Conservation (phyloP, 1,139 yeast genomes). For the Magnusiomyces ingens region DNA sequence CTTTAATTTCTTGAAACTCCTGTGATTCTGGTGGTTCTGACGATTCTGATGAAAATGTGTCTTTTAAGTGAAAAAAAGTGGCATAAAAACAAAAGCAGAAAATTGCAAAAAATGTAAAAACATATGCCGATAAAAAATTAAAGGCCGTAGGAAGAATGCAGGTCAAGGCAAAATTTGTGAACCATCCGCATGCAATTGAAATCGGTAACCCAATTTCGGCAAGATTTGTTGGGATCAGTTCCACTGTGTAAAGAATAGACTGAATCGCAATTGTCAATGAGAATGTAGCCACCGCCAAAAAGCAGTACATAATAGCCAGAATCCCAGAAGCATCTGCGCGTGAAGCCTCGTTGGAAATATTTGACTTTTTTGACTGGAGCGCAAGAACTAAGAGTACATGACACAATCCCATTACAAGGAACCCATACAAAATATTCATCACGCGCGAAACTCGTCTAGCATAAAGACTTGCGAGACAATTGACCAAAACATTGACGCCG, state of each 20-base stretch:
- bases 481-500: constrained; percentile 30
- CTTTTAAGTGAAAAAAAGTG: constrained; percentile 17
- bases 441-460: constrained; percentile 39
- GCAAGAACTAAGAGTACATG: constrained; percentile 36
- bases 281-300: constrained; percentile 44
- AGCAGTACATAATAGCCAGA: constrained; percentile 42
- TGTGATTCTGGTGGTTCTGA: too few species aligned
- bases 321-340: constrained; percentile 35
- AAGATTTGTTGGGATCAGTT: constrained; percentile 44
- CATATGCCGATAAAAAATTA: constrained; percentile 31
- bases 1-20: too few species aligned
- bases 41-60: constrained; percentile 15
- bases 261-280: constrained; percentile 37
- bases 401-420: constrained; percentile 36
- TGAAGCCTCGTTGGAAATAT: constrained; percentile 11
- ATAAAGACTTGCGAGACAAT: constrained; percentile 38
- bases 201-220: constrained; percentile 48
- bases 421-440: constrained; percentile 21
- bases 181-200: constrained; percentile 51
- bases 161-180: constrained; percentile 35
- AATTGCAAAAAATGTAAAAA: constrained; percentile 37
- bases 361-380: constrained; percentile 25
- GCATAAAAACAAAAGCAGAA: constrained; percentile 5
- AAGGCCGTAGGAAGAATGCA: constrained; percentile 38
- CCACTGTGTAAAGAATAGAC: constrained; percentile 46